phyloP scores from a whole-genome alignment of 2,329 filamentous ascomycete genomes.

The Proliferodiscus dingleyae region DNA sequence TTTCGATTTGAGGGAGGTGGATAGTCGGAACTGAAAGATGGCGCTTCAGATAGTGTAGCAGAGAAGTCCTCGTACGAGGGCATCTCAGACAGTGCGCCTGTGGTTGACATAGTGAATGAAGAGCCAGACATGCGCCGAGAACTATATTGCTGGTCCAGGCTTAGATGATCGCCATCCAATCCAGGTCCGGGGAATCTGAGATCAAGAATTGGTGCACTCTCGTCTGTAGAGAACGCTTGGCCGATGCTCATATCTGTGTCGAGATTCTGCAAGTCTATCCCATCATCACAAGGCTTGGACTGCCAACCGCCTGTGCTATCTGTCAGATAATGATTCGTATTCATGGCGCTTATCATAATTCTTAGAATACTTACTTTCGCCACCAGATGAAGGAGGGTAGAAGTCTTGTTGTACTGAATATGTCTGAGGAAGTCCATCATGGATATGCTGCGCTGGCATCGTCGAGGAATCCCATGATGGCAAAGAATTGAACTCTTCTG shows the following conservation, averaged over 20 bases:
- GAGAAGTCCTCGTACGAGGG: slow-evolving; percentile 69
- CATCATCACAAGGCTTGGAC: slow-evolving; percentile 53
- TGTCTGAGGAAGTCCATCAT: slow-evolving; percentile 47
- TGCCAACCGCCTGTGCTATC: slow-evolving; percentile 42
- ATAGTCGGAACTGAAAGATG: slow-evolving; percentile 63
- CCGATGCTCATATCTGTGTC: slow-evolving; percentile 56
- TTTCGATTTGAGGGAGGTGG: slow-evolving; percentile 62
- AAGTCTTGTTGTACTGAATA: slow-evolving; percentile 56
- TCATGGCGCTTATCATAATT: slow-evolving; percentile 13
- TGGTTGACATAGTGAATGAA: slow-evolving; percentile 68
- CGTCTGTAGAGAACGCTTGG: slow-evolving; percentile 58
- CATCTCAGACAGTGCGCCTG: slow-evolving; percentile 61
- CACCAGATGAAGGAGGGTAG: slow-evolving; percentile 46
- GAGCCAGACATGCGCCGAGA: slow-evolving; percentile 65
- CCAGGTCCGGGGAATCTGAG: slow-evolving; percentile 46
- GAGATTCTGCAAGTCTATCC: slow-evolving; percentile 49
- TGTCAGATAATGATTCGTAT: slow-evolving; percentile 21
- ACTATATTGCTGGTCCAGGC: slow-evolving; percentile 48
- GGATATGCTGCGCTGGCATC: slow-evolving; percentile 38
- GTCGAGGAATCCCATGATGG: slow-evolving; percentile 54
- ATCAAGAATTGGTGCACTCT: slow-evolving; percentile 58
- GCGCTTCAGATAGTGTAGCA: slow-evolving; percentile 59
- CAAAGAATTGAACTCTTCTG: slow-evolving; percentile 47
- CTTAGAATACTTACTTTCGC: slow-evolving; percentile 40
- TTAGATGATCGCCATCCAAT: slow-evolving; percentile 47